phyloP scores from a whole-genome alignment of 768 basidiomycete species.

The Tricholoma furcatifolium region DNA sequence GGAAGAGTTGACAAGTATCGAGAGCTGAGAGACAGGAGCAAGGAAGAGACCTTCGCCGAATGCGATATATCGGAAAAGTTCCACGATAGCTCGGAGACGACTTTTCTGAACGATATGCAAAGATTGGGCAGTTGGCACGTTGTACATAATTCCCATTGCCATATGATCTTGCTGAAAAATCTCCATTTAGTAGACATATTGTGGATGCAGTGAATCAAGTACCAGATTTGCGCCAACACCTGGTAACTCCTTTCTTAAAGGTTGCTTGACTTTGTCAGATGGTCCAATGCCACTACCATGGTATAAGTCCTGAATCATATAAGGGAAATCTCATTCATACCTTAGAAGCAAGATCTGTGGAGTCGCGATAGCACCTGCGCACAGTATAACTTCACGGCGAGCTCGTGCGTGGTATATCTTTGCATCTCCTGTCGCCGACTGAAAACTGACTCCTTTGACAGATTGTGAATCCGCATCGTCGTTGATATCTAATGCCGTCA shows the following conservation, averaged over 20 bases:
- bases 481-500: slow-evolving; percentile 1
- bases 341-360: slow-evolving; percentile 12
- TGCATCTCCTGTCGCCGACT: background rate
- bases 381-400: slow-evolving; percentile 7
- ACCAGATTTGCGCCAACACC: slow-evolving; percentile 8
- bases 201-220: background rate
- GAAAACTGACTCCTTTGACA: slow-evolving; percentile 1
- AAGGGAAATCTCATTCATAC: background rate
- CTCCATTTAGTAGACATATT: background rate
- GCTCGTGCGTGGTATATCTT: slow-evolving; percentile 2
- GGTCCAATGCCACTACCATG: slow-evolving; percentile 2
- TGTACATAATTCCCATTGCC: slow-evolving; percentile 6
- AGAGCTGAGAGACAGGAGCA: slow-evolving; percentile 1
- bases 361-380: slow-evolving; percentile 7
- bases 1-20: slow-evolving; percentile 3
- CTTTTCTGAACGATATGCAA: slow-evolving; percentile 4
- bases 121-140: background rate
- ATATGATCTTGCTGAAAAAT: slow-evolving; percentile 2
- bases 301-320: background rate
- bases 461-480: background rate
- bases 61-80: slow-evolving; percentile 6
- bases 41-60: slow-evolving; percentile 10
- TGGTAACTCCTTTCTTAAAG: slow-evolving; percentile 1
- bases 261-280: background rate
- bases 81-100: background rate